Conservation (phyloP, 2,329 filamentous ascomycete genomes). For the Microsporum audouinii region DNA sequence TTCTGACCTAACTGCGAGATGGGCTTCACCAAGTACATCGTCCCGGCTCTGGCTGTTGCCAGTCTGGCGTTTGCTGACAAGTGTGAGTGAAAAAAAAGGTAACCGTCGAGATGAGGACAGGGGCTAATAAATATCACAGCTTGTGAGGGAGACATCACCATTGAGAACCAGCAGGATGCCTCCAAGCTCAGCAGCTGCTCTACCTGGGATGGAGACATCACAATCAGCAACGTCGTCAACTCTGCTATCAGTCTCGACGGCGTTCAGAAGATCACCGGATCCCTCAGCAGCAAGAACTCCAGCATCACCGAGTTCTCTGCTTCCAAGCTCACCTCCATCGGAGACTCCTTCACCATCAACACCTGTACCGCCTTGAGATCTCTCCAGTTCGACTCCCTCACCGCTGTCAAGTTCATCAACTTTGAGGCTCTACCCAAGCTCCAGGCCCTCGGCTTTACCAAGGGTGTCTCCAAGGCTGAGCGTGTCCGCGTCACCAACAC, state of each 20-base stretch:
- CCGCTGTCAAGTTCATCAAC: slow-evolving; percentile 52
- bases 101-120: slow-evolving; percentile 8
- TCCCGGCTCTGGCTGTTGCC: slow-evolving; percentile 46
- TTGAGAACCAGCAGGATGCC: slow-evolving; percentile 50
- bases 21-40: slow-evolving; percentile 44
- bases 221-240: slow-evolving; percentile 47
- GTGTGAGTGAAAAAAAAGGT: slow-evolving; percentile 18
- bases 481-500: slow-evolving; percentile 76
- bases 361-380: slow-evolving; percentile 57
- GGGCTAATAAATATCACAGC: neutral
- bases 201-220: slow-evolving; percentile 58
- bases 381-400: slow-evolving; percentile 56
- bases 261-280: slow-evolving; percentile 47
- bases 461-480: slow-evolving; percentile 55
- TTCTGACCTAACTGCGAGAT: slow-evolving; percentile 27
- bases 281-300: slow-evolving; percentile 41
- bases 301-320: slow-evolving; percentile 54
- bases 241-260: slow-evolving; percentile 53
- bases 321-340: slow-evolving; percentile 52
- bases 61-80: slow-evolving; percentile 40
- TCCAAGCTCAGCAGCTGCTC: slow-evolving; percentile 55
- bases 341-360: slow-evolving; percentile 56
- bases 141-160: slow-evolving; percentile 26
- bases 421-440: slow-evolving; percentile 62
- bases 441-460: slow-evolving; percentile 47